Evolutionary conservation across 1,284 basidiomycete genomes (phyloP), one percentile per base, ranked within the genome.

Genomic region (Sporisorium scitamineum): DNA sequence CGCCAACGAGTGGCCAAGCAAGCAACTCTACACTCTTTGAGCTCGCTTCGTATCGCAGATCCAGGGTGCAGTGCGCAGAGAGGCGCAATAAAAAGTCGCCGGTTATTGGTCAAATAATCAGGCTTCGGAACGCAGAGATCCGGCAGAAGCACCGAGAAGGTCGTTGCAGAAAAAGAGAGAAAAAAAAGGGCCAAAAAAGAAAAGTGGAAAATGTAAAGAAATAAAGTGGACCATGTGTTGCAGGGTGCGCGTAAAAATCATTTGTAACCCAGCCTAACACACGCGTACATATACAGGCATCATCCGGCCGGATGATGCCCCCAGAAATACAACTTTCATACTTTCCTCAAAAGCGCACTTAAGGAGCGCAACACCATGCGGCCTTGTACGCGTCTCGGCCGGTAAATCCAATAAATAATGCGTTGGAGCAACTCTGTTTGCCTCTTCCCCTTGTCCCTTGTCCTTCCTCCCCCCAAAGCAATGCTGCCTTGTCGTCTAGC

Each of bases 401-500:
- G 41, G 26, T 42, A n/a, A 20, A 42, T 1, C 39, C 14, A 42
- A 1, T 8, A 34, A 34, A 34, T n/a, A n/a, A 3, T 34, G 32
- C 32, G 32, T n/a, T n/a, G n/a, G n/a, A n/a, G n/a, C n/a, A n/a
- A n/a, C 32, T 44, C n/a, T 31, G 13, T 22, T 29, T 57, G 55
- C 26, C 29, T 37, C 27, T 31, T 59, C 44, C 45, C 24, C 11
- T 32, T 9, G 18, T 22, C 14, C 26, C 41, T 44, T 54, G 14
- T 16, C n/a, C 37, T 31, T 20, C 37, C 44, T n/a, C 24, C 11
- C 51, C 50, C 55, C 27, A 26, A n/a, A 71, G 69, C 69, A 55
- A 71, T 71, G 69, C 69, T 71, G 55, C 69, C 63, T 59, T 61
- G 69, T 62, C 54, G 60, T 45, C 52, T 62, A 62, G 69, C 69